phyloP scores from a whole-genome alignment of 306 rosid species.

The Medicago arabica region DNA sequence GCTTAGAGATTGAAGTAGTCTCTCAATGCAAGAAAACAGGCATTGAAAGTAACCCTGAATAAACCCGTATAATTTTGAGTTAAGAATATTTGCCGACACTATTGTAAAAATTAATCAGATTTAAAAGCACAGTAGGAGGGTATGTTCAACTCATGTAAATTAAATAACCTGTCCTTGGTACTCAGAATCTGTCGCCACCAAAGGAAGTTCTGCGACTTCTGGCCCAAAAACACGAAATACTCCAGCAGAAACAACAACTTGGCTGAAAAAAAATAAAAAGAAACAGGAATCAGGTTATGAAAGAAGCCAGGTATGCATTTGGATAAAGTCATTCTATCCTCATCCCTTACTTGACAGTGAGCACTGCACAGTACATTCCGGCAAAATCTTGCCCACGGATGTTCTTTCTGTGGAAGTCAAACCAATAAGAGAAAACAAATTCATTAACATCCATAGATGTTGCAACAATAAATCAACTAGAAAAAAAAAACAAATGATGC shows the following conservation, averaged over 20 bases:
- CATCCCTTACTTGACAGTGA: constrained; percentile 82
- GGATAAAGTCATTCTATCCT: not conserved
- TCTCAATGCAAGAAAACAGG: constrained; percentile 82
- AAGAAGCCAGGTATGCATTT: not conserved
- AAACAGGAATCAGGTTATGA: constrained; percentile 1
- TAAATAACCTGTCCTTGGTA: constrained; percentile 81
- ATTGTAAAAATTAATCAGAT: not conserved
- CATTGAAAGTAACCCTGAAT: constrained; percentile 88
- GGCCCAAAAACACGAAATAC: constrained; percentile 83
- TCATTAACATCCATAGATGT: not conserved
- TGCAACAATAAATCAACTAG: not conserved
- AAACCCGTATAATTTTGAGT: not conserved
- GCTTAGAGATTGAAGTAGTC: constrained; percentile 63
- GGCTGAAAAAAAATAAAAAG: constrained; percentile 49
- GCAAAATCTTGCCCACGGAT: constrained; percentile 84
- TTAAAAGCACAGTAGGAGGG: not conserved
- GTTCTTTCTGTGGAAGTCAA: constrained; percentile 64
- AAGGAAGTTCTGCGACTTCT: constrained; percentile 94
- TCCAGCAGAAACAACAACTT: constrained; percentile 77
- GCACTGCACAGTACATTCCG: constrained; percentile 88
- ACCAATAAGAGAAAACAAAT: not conserved
- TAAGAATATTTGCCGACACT: constrained; percentile 1
- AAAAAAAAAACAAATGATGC: constrained; percentile 6
- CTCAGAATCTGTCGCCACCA: constrained; percentile 82
- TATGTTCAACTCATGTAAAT: not conserved